These are phyloP conservation scores for Priceomyces haplophilus DNA, from an alignment of 805 yeast species.

Conservation along the genomic window DNA sequence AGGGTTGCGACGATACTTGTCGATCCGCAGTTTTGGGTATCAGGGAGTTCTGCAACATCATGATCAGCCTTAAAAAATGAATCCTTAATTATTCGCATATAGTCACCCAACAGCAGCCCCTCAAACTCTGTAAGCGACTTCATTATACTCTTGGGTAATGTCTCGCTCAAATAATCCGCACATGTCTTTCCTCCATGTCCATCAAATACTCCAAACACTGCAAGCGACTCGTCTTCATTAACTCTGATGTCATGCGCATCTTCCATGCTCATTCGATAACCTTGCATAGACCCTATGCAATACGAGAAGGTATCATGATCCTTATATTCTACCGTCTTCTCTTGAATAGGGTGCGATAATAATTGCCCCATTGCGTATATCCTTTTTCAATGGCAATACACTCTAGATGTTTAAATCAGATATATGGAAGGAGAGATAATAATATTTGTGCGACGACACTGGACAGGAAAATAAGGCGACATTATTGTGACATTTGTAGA, in stretches of 20 bases:
- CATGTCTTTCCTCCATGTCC: slow-evolving; percentile 78
- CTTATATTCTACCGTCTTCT: slow-evolving; percentile 53
- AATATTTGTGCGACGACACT: neutral
- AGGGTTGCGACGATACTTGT: slow-evolving; percentile 37
- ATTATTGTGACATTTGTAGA: slow-evolving; percentile 1
- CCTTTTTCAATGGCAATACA: neutral
- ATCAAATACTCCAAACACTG: slow-evolving; percentile 71
- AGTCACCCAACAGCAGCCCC: slow-evolving; percentile 12
- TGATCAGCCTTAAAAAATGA: slow-evolving; percentile 37
- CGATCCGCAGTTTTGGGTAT: slow-evolving; percentile 39
- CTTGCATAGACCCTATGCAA: slow-evolving; percentile 74
- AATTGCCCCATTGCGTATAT: slow-evolving; percentile 60
- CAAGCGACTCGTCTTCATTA: slow-evolving; percentile 38
- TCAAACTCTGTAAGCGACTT: slow-evolving; percentile 17
- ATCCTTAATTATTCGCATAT: slow-evolving; percentile 25
- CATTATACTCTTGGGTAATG: slow-evolving; percentile 38
- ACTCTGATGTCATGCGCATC: slow-evolving; percentile 63
- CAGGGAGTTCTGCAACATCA: slow-evolving; percentile 21
- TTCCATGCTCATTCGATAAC: slow-evolving; percentile 71
- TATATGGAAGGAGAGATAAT: neutral
- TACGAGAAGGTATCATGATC: slow-evolving; percentile 48
- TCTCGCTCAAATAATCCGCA: slow-evolving; percentile 50
- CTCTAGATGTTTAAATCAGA: neutral
- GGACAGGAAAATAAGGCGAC: neutral
- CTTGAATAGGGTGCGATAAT: slow-evolving; percentile 71